Evolutionary conservation across 2,329 filamentous ascomycete species (phyloP).

Genomic region (Rhinocladiella similis): DNA sequence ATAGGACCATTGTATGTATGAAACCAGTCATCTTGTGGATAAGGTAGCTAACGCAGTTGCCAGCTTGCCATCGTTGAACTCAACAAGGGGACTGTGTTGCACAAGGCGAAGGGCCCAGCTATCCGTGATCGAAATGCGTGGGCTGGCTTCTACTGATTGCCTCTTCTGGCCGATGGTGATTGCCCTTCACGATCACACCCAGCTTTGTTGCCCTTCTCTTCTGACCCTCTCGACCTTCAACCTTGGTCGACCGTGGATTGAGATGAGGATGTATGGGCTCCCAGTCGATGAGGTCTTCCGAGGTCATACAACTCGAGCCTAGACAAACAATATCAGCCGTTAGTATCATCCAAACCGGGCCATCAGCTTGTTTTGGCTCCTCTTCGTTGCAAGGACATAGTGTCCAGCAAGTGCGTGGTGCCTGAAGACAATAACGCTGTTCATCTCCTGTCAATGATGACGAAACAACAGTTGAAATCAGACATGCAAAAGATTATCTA

Average conservation of each 20-base stretch:
- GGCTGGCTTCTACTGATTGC: conserved; percentile 20
- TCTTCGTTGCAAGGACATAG: too few species aligned
- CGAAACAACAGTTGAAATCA: too few species aligned
- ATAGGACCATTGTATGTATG: conserved; percentile 20
- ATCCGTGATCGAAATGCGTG: conserved; percentile 20
- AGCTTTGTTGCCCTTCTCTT: background rate
- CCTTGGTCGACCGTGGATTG: too few species aligned
- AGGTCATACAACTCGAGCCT: too few species aligned
- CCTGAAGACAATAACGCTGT: too few species aligned
- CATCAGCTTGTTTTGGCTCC: too few species aligned
- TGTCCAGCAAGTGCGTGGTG: too few species aligned
- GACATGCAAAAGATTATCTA: background rate
- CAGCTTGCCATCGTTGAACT: conserved; percentile 21
- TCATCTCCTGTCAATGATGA: too few species aligned
- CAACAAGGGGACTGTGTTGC: conserved; percentile 7
- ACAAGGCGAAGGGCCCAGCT: conserved; percentile 9
- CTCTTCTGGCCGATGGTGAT: background rate
- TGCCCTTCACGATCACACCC: background rate
- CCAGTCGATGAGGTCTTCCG: too few species aligned
- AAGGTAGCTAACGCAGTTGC: background rate
- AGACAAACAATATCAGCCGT: too few species aligned
- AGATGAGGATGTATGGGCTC: too few species aligned
- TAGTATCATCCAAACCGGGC: too few species aligned
- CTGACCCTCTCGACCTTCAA: background rate
- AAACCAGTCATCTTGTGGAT: background rate